These are phyloP conservation scores for Pseudogymnoascus sp. DNA, from an alignment of 2,329 filamentous ascomycete genomes.

Conservation along the genomic window DNA sequence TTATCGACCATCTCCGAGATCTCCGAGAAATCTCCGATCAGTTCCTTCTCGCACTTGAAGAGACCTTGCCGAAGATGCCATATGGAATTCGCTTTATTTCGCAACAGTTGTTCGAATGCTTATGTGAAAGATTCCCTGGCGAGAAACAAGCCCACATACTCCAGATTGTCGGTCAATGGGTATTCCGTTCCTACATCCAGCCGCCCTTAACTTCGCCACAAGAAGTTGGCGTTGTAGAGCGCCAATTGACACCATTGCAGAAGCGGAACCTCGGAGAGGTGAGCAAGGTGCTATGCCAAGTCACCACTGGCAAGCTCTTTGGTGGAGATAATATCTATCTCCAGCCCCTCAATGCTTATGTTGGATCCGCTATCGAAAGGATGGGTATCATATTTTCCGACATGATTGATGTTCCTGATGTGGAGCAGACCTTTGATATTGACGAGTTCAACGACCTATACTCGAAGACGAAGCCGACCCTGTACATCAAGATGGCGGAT, in stretches of 20 bases:
- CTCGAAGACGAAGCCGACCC: conserved; percentile 86
- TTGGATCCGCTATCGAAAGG: conserved; percentile 74
- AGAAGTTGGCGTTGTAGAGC: conserved; percentile 86
- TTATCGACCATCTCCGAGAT: conserved; percentile 90
- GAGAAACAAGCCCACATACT: conserved; percentile 71
- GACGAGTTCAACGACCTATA: conserved; percentile 98
- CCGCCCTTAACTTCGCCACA: conserved; percentile 84
- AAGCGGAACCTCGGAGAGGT: conserved; percentile 89
- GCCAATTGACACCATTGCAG: conserved; percentile 78
- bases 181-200: conserved; percentile 90
- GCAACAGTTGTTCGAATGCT: conserved; percentile 71
- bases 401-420: conserved; percentile 74
- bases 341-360: conserved; percentile 86
- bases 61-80: conserved; percentile 77
- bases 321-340: conserved; percentile 92
- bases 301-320: conserved; percentile 81
- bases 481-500: conserved; percentile 99
- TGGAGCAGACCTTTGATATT: conserved; percentile 90
- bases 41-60: conserved; percentile 73
- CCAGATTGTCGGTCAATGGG: conserved; percentile 79
- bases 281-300: conserved; percentile 81
- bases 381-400: conserved; percentile 66
- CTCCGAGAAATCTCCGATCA: conserved; percentile 91
- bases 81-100: conserved; percentile 86
- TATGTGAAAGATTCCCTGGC: conserved; percentile 67